Conservation (phyloP, 1,284 basidiomycete species). For the Xerocomus cyaneibrunnescens region DNA sequence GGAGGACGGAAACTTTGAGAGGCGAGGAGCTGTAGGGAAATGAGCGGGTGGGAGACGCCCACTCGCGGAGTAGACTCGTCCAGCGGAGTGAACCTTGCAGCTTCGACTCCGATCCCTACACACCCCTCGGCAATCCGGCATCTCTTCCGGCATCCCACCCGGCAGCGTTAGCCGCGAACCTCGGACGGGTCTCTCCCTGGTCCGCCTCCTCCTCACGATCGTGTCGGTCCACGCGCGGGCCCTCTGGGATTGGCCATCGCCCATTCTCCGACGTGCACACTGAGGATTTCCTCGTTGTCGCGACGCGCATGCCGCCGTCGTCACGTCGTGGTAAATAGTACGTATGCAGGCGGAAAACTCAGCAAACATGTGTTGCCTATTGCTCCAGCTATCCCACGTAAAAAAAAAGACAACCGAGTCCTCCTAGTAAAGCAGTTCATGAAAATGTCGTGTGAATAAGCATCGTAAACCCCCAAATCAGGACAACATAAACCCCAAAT, state of each 20-base stretch:
- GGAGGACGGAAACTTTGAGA: conserved; percentile 11
- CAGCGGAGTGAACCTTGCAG: conserved; percentile 26
- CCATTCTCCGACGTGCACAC: not conserved
- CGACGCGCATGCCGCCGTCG: not conserved
- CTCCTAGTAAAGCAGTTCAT: conserved; percentile 8
- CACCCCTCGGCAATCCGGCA: conserved; percentile 29
- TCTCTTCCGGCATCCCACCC: conserved; percentile 20
- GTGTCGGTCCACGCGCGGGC: not conserved
- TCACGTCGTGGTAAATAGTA: conserved; percentile 22
- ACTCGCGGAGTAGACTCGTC: conserved; percentile 31
- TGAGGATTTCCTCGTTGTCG: not conserved
- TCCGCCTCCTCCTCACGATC: not conserved
- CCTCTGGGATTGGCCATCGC: not conserved
- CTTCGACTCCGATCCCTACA: conserved; percentile 31
- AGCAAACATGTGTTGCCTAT: conserved; percentile 18
- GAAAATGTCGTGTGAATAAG: conserved; percentile 17
- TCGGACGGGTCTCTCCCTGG: not conserved
- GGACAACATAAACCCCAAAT: conserved; percentile 25
- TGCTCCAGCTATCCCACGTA: conserved; percentile 20
- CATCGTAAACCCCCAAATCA: conserved; percentile 20
- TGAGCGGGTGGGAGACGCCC: conserved; percentile 31
- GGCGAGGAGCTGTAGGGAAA: conserved; percentile 29
- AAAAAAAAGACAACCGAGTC: conserved; percentile 9
- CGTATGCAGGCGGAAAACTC: conserved; percentile 8
- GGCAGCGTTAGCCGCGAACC: conserved; percentile 33